These are phyloP conservation scores for Cytospora paraplurivora DNA, from an alignment of 2,329 filamentous ascomycete species.

Conservation along the genomic window DNA sequence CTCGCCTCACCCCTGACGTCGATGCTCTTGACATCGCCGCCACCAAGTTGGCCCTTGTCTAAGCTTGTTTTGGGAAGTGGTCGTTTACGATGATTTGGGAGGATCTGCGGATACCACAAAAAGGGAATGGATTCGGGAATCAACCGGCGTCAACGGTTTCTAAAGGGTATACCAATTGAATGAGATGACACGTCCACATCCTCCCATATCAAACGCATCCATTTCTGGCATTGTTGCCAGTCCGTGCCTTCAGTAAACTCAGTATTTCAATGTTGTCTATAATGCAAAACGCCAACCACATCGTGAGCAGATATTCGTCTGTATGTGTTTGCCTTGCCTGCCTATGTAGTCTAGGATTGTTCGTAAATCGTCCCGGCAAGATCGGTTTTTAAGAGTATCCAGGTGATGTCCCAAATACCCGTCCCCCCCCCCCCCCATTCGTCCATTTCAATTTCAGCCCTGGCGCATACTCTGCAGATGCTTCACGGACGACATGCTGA, in stretches of 20 bases:
- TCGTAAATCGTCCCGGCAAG: conserved; percentile 2
- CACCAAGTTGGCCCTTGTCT: conserved; percentile 98
- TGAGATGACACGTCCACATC: conserved; percentile 30
- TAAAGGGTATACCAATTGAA: conserved; percentile 30
- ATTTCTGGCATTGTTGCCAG: background rate
- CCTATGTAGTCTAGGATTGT: background rate
- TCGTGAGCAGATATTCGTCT: background rate
- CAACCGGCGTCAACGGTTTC: conserved; percentile 28
- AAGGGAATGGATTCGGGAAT: conserved; percentile 26
- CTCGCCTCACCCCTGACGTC: conserved; percentile 91
- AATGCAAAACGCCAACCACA: background rate
- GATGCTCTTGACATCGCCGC: conserved; percentile 99
- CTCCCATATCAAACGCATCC: conserved; percentile 11
- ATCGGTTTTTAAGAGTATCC: background rate
- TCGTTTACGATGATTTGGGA: conserved; percentile 17
- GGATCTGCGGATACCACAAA: conserved; percentile 24
- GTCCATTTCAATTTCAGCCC: conserved; percentile 8
- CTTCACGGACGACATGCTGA: conserved; percentile 81
- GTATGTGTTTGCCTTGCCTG: background rate
- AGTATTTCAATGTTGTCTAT: background rate
- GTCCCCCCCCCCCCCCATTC: too few relatives aligned
- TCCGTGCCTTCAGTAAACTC: background rate
- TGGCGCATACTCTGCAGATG: conserved; percentile 69
- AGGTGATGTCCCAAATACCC: background rate
- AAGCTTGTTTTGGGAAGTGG: conserved; percentile 56